Conservation (phyloP, 345 rosid genomes). For the Lumnitzera racemosa region DNA sequence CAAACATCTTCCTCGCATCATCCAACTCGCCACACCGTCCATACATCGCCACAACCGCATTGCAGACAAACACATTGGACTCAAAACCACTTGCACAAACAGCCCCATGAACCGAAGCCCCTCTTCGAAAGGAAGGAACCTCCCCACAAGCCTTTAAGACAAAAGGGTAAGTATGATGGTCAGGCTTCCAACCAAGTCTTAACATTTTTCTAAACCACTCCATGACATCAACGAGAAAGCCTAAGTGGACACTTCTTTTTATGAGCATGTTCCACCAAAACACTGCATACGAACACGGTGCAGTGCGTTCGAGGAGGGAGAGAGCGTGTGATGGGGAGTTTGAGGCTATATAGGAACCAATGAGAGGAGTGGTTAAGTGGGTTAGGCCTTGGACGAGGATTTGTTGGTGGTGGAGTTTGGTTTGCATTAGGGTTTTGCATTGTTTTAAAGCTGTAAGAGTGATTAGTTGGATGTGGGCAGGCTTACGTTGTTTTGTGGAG, state of each 20-base stretch:
- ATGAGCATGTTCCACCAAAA: slow-evolving; percentile 75
- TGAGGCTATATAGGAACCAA: slow-evolving; percentile 60
- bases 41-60: slow-evolving; percentile 61
- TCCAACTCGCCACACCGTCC: slow-evolving; percentile 42
- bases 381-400: slow-evolving; percentile 40
- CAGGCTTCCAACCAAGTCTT: slow-evolving; percentile 56
- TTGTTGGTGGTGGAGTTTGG: slow-evolving; percentile 58
- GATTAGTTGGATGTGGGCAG: slow-evolving; percentile 8
- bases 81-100: slow-evolving; percentile 37
- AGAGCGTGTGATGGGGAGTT: slow-evolving; percentile 33
- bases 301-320: slow-evolving; percentile 43
- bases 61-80: slow-evolving; percentile 60
- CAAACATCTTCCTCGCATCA: slow-evolving; percentile 60
- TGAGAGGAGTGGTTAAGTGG: slow-evolving; percentile 38
- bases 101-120: slow-evolving; percentile 47
- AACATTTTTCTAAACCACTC: slow-evolving; percentile 36
- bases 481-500: slow-evolving; percentile 1
- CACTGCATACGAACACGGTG: slow-evolving; percentile 41
- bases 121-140: slow-evolving; percentile 24
- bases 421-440: slow-evolving; percentile 50
- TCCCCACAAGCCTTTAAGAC: slow-evolving; percentile 76
- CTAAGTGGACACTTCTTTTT: slow-evolving; percentile 32
- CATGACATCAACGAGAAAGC: slow-evolving; percentile 27
- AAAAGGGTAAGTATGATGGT: slow-evolving; percentile 66
- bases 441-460: slow-evolving; percentile 37